phyloP scores from a whole-genome alignment of 441 rosid genomes.

The Corymbia citriodora region DNA sequence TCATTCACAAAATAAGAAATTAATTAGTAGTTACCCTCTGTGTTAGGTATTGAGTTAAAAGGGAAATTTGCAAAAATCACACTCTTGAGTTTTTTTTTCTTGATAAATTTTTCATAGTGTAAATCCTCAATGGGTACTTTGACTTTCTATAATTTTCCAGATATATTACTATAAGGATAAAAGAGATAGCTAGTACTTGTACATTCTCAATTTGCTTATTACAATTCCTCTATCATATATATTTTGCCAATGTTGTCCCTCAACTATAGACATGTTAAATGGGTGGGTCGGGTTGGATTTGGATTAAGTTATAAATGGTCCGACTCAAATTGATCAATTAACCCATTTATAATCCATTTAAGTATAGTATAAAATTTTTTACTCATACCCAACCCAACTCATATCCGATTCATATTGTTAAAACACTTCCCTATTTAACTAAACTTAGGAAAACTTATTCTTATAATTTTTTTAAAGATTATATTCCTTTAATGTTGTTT shows the following conservation, averaged over 20 bases:
- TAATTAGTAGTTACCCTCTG: fast-evolving
- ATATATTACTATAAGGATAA: too few species aligned
- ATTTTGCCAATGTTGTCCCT: neutral
- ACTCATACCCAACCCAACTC: too few species aligned
- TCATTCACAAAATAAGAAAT: neutral
- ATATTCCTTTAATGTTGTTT: too few species aligned
- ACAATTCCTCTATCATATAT: neutral
- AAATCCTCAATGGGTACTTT: neutral
- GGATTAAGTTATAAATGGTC: too few species aligned
- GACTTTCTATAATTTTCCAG: neutral
- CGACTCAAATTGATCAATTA: too few species aligned
- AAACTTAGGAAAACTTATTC: too few species aligned
- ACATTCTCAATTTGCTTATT: neutral
- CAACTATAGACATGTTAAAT: neutral
- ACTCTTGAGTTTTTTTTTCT: neutral
- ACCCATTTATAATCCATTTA: too few species aligned
- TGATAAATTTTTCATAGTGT: neutral
- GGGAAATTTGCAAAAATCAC: neutral
- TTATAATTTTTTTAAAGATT: too few species aligned
- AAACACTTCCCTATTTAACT: too few species aligned
- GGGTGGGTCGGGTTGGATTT: too few species aligned
- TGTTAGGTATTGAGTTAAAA: neutral
- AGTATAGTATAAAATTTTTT: too few species aligned
- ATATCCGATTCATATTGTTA: too few species aligned
- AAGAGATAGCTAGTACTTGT: neutral